Conservation (phyloP, 805 yeast genomes). For the Candida morakotiae region DNA sequence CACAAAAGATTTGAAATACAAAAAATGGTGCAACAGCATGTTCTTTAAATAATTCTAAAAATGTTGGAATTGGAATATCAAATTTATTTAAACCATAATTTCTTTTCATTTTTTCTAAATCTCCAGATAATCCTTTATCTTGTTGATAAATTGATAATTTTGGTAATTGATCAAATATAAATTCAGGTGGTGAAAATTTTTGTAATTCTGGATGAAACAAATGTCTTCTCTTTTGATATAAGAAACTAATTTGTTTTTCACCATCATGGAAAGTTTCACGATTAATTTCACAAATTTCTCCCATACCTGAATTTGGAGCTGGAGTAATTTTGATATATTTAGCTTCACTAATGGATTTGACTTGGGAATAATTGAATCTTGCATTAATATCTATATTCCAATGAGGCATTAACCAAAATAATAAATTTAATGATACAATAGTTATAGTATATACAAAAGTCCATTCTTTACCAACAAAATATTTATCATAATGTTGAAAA, state of each 20-base stretch:
- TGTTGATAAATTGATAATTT: conserved; percentile 53
- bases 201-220: conserved; percentile 53
- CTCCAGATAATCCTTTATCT: conserved; percentile 53
- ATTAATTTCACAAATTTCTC: conserved; percentile 67
- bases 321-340: conserved; percentile 73
- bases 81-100: conserved; percentile 82
- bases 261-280: conserved; percentile 54
- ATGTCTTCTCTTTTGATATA: conserved; percentile 90
- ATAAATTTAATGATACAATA: conserved; percentile 64
- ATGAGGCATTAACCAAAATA: conserved; percentile 86
- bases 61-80: conserved; percentile 94
- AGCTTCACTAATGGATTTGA: conserved; percentile 56
- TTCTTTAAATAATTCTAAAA: conserved; percentile 85
- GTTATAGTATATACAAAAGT: conserved; percentile 83
- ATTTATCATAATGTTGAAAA: conserved; percentile 64
- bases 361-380: conserved; percentile 61
- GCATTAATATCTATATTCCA: conserved; percentile 80
- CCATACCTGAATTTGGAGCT: conserved; percentile 79
- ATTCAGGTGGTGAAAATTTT: conserved; percentile 77
- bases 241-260: conserved; percentile 63
- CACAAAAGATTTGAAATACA: conserved; percentile 94
- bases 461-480: conserved; percentile 92
- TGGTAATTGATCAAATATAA: conserved; percentile 61
- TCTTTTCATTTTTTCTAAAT: conserved; percentile 45
- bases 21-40: conserved; percentile 98